phyloP scores from a whole-genome alignment of 1,284 basidiomycete species.

The Malassezia restricta region DNA sequence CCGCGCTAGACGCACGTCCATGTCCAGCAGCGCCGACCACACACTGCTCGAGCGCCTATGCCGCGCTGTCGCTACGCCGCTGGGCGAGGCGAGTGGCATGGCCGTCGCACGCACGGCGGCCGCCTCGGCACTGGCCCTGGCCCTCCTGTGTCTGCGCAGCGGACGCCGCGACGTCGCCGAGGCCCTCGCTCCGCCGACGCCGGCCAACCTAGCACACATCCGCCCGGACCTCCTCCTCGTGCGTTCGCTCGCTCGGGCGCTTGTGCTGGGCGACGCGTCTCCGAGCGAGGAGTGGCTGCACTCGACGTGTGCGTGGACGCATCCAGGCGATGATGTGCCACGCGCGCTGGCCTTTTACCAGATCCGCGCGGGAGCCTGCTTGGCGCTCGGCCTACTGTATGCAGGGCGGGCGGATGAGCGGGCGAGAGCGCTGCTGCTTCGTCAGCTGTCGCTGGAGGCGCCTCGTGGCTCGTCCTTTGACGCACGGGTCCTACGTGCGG shows the following conservation, averaged over 20 bases:
- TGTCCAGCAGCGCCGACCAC: slow-evolving; percentile 28
- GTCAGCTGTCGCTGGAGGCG: slow-evolving; percentile 52
- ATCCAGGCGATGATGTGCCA: slow-evolving; percentile 15
- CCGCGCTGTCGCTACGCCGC: slow-evolving; percentile 17
- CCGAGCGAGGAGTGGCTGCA: slow-evolving; percentile 68
- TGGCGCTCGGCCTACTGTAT: slow-evolving; percentile 79
- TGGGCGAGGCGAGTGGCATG: not conserved
- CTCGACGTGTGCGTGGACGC: slow-evolving; percentile 36
- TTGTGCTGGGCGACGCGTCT: slow-evolving; percentile 74
- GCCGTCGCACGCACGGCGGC: slow-evolving; percentile 51
- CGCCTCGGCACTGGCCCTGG: slow-evolving; percentile 74
- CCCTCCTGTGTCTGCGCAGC: slow-evolving; percentile 80
- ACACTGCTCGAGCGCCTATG: slow-evolving; percentile 26
- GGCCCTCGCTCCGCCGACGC: slow-evolving; percentile 66
- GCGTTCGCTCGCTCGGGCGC: slow-evolving; percentile 61
- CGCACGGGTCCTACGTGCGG: slow-evolving; percentile 52
- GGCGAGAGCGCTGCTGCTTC: slow-evolving; percentile 69
- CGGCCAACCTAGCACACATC: slow-evolving; percentile 65
- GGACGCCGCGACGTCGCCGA: slow-evolving; percentile 71
- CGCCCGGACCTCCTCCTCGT: slow-evolving; percentile 76
- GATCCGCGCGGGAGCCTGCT: slow-evolving; percentile 63
- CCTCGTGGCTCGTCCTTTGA: slow-evolving; percentile 3
- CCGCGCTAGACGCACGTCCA: slow-evolving; percentile 47
- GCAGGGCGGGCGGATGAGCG: slow-evolving; percentile 57
- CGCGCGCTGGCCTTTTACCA: slow-evolving; percentile 33